Evolutionary conservation across 352 stramenopile genomes (phyloP).

Genomic region (Thalassiosira exigua): DNA sequence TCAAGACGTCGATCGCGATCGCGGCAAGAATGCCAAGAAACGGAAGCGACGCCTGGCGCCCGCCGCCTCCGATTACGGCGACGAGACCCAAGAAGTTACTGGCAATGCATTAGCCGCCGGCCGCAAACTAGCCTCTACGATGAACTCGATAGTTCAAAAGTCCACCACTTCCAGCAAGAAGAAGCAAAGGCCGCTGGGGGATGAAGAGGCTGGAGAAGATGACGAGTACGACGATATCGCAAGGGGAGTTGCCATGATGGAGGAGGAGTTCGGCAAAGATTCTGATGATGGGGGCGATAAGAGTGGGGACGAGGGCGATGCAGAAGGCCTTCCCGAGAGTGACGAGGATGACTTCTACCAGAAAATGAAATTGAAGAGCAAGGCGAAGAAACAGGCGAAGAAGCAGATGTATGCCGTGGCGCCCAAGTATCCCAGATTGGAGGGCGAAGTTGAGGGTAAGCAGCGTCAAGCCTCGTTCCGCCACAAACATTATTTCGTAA

Average conservation of each 20-base stretch:
- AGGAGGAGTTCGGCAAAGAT: conserved; percentile 66
- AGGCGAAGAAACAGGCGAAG: conserved; percentile 77
- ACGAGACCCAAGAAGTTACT: conserved; percentile 54
- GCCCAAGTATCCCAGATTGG: conserved; percentile 78
- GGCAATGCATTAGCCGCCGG: conserved; percentile 33
- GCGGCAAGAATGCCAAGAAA: too few species aligned
- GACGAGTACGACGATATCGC: conserved; percentile 60
- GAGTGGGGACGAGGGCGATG: conserved; percentile 52
- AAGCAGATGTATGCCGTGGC: conserved; percentile 77
- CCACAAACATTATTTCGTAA: too few species aligned
- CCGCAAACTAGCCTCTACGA: conserved; percentile 58
- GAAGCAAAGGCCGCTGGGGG: conserved; percentile 33
- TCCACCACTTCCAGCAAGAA: conserved; percentile 37
- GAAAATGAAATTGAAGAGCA: conserved; percentile 66
- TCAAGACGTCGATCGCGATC: too few species aligned
- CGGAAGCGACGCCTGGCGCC: too few species aligned
- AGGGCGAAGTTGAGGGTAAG: conserved; percentile 74
- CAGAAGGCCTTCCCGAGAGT: conserved; percentile 61
- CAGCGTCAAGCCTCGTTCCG: too few species aligned
- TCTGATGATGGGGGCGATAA: conserved; percentile 36
- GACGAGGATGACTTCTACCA: conserved; percentile 72
- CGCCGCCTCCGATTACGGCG: conserved; percentile 62
- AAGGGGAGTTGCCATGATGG: conserved; percentile 77
- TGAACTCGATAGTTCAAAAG: conserved; percentile 76
- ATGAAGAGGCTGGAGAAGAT: conserved; percentile 54